These are phyloP conservation scores for Porogramme epimiltina DNA, from an alignment of 1,284 basidiomycete species.

Conservation along the genomic window DNA sequence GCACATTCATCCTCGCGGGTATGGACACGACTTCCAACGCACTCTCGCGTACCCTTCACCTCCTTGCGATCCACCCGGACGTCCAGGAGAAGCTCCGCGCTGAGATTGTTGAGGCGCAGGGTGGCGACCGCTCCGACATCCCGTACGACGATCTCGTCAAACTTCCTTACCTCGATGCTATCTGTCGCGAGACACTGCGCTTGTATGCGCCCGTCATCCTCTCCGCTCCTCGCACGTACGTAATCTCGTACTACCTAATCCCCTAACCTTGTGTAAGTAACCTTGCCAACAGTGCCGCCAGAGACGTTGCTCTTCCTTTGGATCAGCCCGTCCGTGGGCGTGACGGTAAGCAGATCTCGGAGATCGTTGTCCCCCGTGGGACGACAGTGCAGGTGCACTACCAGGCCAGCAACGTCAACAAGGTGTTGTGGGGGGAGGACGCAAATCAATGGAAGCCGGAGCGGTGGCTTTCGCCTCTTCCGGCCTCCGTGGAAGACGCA, in stretches of 20 bases:
- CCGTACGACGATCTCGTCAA: constrained; percentile 5
- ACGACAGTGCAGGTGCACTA: constrained; percentile 7
- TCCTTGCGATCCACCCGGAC: constrained; percentile 13
- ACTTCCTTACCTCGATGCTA: constrained; percentile 53
- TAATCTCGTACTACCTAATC: too few relatives aligned
- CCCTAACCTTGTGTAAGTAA: too few relatives aligned
- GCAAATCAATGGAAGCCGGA: constrained; percentile 25
- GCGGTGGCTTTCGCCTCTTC: constrained; percentile 19
- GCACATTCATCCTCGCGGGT: constrained; percentile 12
- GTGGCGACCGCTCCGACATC: constrained; percentile 15
- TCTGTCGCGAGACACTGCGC: constrained; percentile 28
- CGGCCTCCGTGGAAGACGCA: constrained; percentile 9
- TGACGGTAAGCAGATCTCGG: not conserved
- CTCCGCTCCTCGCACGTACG: not conserved
- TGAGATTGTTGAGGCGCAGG: constrained; percentile 14
- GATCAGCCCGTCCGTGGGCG: constrained; percentile 23
- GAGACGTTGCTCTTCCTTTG: constrained; percentile 26
- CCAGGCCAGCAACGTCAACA: constrained; percentile 17
- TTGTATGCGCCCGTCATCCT: constrained; percentile 11
- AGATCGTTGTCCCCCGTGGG: not conserved
- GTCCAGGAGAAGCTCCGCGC: constrained; percentile 17
- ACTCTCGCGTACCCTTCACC: constrained; percentile 15
- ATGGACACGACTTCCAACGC: constrained; percentile 19
- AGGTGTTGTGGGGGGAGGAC: constrained; percentile 22
- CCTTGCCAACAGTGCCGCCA: constrained; percentile 12